A percentile compares a stretch with the other conserved stretches of the same genome.
These are phyloP conservation scores for Fusarium nisikadoi DNA, from an alignment of 2,329 filamentous ascomycete species.

Conservation along the genomic window DNA sequence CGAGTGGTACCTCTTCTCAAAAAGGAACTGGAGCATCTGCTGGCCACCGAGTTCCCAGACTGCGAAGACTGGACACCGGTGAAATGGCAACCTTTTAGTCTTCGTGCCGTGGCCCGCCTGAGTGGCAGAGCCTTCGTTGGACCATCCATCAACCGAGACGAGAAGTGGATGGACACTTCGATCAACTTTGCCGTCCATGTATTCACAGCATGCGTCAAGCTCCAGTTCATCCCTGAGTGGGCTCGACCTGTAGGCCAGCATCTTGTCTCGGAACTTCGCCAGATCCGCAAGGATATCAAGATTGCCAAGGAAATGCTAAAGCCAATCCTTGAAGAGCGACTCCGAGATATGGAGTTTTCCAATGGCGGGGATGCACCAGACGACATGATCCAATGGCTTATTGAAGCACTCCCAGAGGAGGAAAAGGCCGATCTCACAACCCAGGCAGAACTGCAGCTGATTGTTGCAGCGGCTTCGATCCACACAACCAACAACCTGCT, in stretches of 20 bases:
- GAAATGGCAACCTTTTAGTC: slow-evolving; percentile 62
- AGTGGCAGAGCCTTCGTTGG: slow-evolving; percentile 66
- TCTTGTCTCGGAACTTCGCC: slow-evolving; percentile 58
- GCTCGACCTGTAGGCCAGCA: slow-evolving; percentile 59
- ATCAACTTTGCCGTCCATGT: slow-evolving; percentile 62
- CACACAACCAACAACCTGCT: slow-evolving; percentile 58
- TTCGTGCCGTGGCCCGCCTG: slow-evolving; percentile 63
- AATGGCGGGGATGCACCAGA: slow-evolving; percentile 52
- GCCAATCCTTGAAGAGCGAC: slow-evolving; percentile 59
- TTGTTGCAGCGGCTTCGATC: slow-evolving; percentile 57
- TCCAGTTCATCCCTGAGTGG: slow-evolving; percentile 64
- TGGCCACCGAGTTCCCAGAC: slow-evolving; percentile 59
- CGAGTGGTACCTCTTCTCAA: slow-evolving; percentile 59
- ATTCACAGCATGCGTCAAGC: slow-evolving; percentile 59
- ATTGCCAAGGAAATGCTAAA: slow-evolving; percentile 56
- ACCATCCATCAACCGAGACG: slow-evolving; percentile 59
- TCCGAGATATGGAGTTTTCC: slow-evolving; percentile 53
- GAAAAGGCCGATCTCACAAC: slow-evolving; percentile 53
- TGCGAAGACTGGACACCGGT: slow-evolving; percentile 66
- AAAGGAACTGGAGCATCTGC: slow-evolving; percentile 58
- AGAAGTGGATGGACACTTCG: slow-evolving; percentile 64
- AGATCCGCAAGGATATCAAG: slow-evolving; percentile 57
- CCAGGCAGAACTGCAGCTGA: slow-evolving; percentile 57
- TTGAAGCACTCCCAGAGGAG: slow-evolving; percentile 53
- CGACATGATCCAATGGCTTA: slow-evolving; percentile 58